Conservation (phyloP, 2,329 filamentous ascomycete genomes). For the Macrophomina tecta region DNA sequence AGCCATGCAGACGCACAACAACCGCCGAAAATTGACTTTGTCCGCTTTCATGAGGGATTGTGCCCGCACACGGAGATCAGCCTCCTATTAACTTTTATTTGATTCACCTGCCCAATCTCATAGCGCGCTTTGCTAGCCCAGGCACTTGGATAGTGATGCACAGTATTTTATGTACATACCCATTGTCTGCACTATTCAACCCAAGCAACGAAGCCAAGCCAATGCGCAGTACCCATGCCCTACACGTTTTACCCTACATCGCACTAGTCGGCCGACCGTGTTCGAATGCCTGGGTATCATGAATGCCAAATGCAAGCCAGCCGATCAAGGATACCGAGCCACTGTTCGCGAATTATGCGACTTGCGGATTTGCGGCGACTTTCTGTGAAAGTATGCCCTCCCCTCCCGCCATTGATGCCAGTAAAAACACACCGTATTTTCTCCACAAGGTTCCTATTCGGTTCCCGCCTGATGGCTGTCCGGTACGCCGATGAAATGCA, state of each 20-base stretch:
- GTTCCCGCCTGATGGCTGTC: neutral
- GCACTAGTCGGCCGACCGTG: constrained; percentile 19
- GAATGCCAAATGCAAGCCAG: constrained; percentile 5
- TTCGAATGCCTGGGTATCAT: constrained; percentile 24
- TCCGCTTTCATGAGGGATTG: no score
- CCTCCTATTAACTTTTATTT: no score
- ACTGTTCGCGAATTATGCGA: neutral
- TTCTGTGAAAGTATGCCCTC: neutral
- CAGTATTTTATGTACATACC: neutral
- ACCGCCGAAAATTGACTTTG: neutral
- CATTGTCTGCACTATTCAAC: neutral
- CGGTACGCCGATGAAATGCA: constrained; percentile 23
- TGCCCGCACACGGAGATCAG: no score
- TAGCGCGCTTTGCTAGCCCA: no score
- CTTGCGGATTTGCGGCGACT: neutral
- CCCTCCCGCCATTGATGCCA: neutral
- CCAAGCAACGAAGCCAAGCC: constrained; percentile 12
- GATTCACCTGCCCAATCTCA: no score
- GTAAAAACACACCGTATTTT: constrained; percentile 1
- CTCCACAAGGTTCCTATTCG: neutral
- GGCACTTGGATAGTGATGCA: neutral
- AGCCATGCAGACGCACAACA: neutral
- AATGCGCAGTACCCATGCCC: neutral
- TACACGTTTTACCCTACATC: constrained; percentile 20
- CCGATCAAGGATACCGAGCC: neutral